Evolutionary conservation across 2,329 filamentous ascomycete species (phyloP).

Genomic region (Alternaria sp.): DNA sequence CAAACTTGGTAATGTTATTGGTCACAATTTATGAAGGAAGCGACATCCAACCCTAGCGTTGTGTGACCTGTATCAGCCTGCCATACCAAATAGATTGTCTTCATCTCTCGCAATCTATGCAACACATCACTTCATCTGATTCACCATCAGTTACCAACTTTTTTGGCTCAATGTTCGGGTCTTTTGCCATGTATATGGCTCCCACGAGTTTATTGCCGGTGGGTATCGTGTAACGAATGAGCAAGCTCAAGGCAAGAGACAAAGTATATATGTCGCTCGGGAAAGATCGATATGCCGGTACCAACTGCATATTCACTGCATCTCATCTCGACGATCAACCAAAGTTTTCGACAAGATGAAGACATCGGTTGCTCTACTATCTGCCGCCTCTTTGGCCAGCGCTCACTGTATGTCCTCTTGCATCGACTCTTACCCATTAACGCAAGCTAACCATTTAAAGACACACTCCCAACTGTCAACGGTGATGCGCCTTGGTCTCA

Average conservation of each 20-base stretch:
- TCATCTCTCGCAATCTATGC: constrained; percentile 18
- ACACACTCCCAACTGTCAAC: constrained; percentile 21
- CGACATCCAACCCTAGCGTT: constrained; percentile 14
- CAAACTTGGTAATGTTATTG: constrained; percentile 1
- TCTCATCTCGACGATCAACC: not conserved
- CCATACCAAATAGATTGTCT: constrained; percentile 11
- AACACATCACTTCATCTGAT: constrained; percentile 1
- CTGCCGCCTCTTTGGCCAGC: constrained; percentile 12
- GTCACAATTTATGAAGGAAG: constrained; percentile 4
- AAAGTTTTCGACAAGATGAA: constrained; percentile 10
- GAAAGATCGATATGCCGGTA: not conserved
- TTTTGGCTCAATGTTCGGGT: not conserved
- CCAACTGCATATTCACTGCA: constrained; percentile 7
- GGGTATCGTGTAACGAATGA: not conserved
- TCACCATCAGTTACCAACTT: not conserved
- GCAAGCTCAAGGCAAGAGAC: not conserved
- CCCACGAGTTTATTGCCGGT: constrained; percentile 4
- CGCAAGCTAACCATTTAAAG: not conserved
- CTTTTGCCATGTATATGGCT: not conserved
- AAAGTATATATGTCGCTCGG: constrained; percentile 8
- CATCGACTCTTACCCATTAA: not conserved
- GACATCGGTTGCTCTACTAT: constrained; percentile 8
- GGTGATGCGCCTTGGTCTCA: constrained; percentile 13
- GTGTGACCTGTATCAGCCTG: not conserved
- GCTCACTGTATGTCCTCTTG: constrained; percentile 13